Evolutionary conservation across 345 rosid species (phyloP).

Genomic region (Camelina neglecta): DNA sequence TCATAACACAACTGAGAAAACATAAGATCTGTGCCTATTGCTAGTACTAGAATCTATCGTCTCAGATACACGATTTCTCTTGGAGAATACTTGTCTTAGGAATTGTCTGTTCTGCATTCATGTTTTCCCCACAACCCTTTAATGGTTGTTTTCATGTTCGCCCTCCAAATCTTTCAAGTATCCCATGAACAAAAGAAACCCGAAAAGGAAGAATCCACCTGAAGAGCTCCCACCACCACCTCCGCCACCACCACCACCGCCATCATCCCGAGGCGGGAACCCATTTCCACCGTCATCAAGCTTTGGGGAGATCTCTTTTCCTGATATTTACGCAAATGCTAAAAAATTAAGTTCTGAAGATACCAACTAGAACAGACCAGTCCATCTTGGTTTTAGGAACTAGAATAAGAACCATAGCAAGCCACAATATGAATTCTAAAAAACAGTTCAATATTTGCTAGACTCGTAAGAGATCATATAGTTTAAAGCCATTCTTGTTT

Average conservation of each 20-base stretch:
- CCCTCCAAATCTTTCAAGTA: constrained; percentile 79
- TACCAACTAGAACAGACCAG: constrained; percentile 1
- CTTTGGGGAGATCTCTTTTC: constrained; percentile 59
- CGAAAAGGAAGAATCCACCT: constrained; percentile 89
- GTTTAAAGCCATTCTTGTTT: constrained; percentile 5
- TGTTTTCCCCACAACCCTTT: not conserved
- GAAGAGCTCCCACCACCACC: constrained; percentile 86
- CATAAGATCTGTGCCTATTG: constrained; percentile 13
- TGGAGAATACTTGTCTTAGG: constrained; percentile 13
- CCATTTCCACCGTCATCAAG: constrained; percentile 86
- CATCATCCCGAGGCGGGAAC: constrained; percentile 73
- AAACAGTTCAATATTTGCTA: not conserved
- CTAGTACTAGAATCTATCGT: constrained; percentile 6
- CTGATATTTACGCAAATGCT: constrained; percentile 42
- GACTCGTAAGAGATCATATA: constrained; percentile 15
- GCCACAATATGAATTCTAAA: constrained; percentile 9
- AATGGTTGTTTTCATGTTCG: constrained; percentile 51
- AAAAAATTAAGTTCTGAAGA: not conserved
- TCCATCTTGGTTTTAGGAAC: constrained; percentile 1
- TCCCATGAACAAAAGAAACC: constrained; percentile 80
- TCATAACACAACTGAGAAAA: constrained; percentile 17
- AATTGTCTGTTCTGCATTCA: constrained; percentile 17
- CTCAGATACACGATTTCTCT: not conserved
- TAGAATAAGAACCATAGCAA: constrained; percentile 13
- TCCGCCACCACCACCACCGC: constrained; percentile 83